A percentile compares a stretch with the other conserved stretches of the same genome.
Evolutionary conservation across 768 basidiomycete genomes (phyloP).

Genomic region (Phanerodontia chrysosporium): DNA sequence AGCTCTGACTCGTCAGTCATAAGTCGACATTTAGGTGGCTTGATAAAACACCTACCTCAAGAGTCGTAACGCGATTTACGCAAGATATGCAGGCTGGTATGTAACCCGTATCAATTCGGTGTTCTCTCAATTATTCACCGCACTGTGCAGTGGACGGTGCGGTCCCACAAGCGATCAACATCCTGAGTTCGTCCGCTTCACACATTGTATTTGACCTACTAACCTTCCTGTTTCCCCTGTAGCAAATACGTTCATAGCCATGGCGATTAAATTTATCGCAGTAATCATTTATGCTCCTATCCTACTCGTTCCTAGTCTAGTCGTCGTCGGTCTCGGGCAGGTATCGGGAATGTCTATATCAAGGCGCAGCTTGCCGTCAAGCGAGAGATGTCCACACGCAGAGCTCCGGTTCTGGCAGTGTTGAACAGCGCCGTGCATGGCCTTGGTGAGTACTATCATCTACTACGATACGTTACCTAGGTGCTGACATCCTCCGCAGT

Average conservation of each 20-base stretch:
- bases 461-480: not conserved
- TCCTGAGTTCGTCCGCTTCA: slow-evolving; percentile 8
- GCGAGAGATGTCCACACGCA: slow-evolving; percentile 48
- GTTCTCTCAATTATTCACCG: not conserved
- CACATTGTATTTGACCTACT: no score
- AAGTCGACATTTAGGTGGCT: slow-evolving; percentile 35
- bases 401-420: slow-evolving; percentile 44
- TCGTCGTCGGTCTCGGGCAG: slow-evolving; percentile 33
- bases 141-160: slow-evolving; percentile 28
- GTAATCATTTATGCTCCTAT: slow-evolving; percentile 29
- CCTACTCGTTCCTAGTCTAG: slow-evolving; percentile 35
- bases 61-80: slow-evolving; percentile 62
- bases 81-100: slow-evolving; percentile 48
- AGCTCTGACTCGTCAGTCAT: no score
- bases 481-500: slow-evolving; percentile 13
- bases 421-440: slow-evolving; percentile 50
- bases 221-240: no score
- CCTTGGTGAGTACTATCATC: slow-evolving; percentile 27
- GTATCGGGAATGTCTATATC: slow-evolving; percentile 47
- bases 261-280: not conserved
- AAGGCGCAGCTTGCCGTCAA: slow-evolving; percentile 54
- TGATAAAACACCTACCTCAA: slow-evolving; percentile 45
- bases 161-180: slow-evolving; percentile 20
- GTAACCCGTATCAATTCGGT: not conserved
- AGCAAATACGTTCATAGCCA: not conserved